A percentile compares a stretch with the other conserved stretches of the same genome.
Evolutionary conservation across 2,329 filamentous ascomycete genomes (phyloP).

Genomic region (Curvularia sp.): DNA sequence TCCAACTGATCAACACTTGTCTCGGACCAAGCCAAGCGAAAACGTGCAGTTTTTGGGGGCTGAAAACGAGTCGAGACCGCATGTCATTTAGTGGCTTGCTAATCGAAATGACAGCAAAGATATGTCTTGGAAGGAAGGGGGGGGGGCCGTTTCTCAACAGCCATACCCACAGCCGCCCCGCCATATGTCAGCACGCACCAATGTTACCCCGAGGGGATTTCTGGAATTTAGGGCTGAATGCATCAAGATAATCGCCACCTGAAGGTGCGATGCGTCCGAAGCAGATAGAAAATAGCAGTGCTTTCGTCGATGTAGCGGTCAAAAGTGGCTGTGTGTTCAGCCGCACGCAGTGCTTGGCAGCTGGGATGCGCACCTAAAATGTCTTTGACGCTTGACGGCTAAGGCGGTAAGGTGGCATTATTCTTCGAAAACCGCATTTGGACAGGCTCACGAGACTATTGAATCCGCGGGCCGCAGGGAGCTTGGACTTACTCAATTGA

Average conservation of each 20-base stretch:
- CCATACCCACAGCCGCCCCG: background rate
- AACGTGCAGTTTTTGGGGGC: slow-evolving; percentile 1
- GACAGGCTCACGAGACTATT: background rate
- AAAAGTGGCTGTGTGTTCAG: slow-evolving; percentile 12
- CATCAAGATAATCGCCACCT: background rate
- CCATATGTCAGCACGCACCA: slow-evolving; percentile 10
- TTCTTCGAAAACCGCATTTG: background rate
- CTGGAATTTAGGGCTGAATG: background rate
- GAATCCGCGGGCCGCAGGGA: background rate
- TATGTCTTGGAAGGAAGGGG: slow-evolving; percentile 9
- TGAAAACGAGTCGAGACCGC: background rate
- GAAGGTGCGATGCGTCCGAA: background rate
- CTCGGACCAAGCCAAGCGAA: background rate
- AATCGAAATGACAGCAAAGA: slow-evolving; percentile 13
- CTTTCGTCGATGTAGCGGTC: background rate
- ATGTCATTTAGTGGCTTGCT: slow-evolving; percentile 17
- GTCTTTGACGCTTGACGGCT: background rate
- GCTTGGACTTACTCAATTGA: background rate
- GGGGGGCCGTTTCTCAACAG: slow-evolving; percentile 15
- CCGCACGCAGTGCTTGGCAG: slow-evolving; percentile 10
- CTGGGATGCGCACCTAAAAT: background rate
- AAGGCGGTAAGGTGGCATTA: background rate
- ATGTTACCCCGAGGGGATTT: slow-evolving; percentile 6
- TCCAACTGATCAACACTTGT: background rate
- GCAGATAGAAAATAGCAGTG: background rate